These are phyloP conservation scores for Ogataea henricii DNA, from an alignment of 805 yeast genomes.

Conservation along the genomic window DNA sequence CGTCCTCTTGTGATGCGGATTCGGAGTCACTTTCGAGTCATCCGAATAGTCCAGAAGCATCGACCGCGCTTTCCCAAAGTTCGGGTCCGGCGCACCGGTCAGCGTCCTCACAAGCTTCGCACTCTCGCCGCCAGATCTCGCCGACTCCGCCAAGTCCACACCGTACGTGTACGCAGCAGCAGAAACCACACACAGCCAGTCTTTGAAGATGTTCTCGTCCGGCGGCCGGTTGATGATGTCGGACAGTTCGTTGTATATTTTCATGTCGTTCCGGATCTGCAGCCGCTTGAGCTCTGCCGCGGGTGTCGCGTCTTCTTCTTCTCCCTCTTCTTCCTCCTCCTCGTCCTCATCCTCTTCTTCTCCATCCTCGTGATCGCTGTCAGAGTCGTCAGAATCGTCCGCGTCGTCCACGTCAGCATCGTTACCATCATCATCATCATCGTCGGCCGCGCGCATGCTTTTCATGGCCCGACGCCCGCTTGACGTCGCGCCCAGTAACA, in stretches of 20 bases:
- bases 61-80: conserved; percentile 29
- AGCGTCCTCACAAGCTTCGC: conserved; percentile 43
- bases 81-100: conserved; percentile 42
- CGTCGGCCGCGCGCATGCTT: neutral
- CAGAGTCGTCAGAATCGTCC: neutral
- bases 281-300: conserved; percentile 27
- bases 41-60: conserved; percentile 31
- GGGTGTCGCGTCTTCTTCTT: conserved; percentile 20
- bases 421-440: conserved; percentile 9
- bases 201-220: conserved; percentile 32
- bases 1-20: neutral
- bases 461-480: neutral
- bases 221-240: conserved; percentile 25
- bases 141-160: conserved; percentile 38
- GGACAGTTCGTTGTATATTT: conserved; percentile 28
- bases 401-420: conserved; percentile 11
- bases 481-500: conserved; percentile 11
- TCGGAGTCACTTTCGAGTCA: neutral
- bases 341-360: conserved; percentile 12
- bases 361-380: neutral
- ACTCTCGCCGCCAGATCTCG: conserved; percentile 38
- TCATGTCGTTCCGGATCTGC: conserved; percentile 28
- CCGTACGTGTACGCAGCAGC: conserved; percentile 38
- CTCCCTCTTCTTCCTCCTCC: conserved; percentile 15
- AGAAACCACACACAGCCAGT: conserved; percentile 32